Evolutionary conservation across 2,329 filamentous ascomycete species (phyloP), one percentile per base, ranked within the genome.

Genomic region (Xylaria sp.): DNA sequence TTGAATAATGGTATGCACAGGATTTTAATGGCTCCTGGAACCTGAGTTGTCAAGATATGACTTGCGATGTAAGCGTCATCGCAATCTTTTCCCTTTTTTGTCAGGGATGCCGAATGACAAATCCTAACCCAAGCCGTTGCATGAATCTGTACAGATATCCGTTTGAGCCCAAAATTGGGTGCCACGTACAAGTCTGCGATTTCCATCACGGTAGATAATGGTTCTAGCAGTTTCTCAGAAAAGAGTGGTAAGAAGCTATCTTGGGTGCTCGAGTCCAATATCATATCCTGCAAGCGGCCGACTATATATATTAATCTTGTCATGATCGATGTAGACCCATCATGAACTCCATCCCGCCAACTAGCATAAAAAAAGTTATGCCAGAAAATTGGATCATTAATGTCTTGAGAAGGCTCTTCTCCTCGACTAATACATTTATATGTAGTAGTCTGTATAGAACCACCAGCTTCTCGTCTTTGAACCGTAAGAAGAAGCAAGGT

Each of bases 171-270:
- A 7, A 67, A 4, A 4, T 18, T 1, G 4, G 28, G 48, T 13
- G 48, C 41, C 2, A 64, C 20, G 18, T 67, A 67, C 7, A 64
- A 25, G 9, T 57, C 48, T 13, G 32, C 43, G 4, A 25, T 20
- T 3, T 50, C 41, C 30, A 64, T 28, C 12, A 67, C 34, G 8
- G 30, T 15, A 7, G 4, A 41, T 13, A 66, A 52, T 4, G 25
- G 15, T 45, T 5, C 25, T 30, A 43, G 48, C n/a, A 50, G 18
- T 13, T 13, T 9, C 3, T 25, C 10, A 18, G 2, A 4, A 13
- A 13, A 15, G 20, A 13, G 9, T 13, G 15, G 15, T 3, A 7
- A n/a, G 39, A n/a, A 41, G 36, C 12, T 3, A 41, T 4, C 6
- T 10, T 4, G 3, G 13, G 6, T 1, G 4, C 18, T 5, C 39